A percentile compares a stretch with the other conserved stretches of the same genome.
These are phyloP conservation scores for Neofusicoccum umdonicola DNA, from an alignment of 2,329 filamentous ascomycete genomes.

Conservation along the genomic window DNA sequence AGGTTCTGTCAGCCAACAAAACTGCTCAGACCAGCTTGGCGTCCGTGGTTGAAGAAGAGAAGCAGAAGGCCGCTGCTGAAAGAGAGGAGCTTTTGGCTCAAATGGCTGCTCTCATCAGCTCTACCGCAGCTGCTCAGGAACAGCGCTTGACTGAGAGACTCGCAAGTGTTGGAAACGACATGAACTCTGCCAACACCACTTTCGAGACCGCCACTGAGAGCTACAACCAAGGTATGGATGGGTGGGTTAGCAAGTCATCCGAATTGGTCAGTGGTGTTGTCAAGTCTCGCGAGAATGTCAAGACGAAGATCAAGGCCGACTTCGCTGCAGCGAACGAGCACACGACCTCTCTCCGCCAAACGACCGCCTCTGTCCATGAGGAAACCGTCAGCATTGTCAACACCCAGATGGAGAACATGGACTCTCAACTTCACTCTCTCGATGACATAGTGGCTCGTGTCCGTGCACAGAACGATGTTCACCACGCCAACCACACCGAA, in stretches of 20 bases:
- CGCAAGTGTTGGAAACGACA: slow-evolving; percentile 60
- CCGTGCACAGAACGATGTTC: slow-evolving; percentile 72
- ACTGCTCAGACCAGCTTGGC: slow-evolving; percentile 66
- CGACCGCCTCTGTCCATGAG: slow-evolving; percentile 82
- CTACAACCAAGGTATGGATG: slow-evolving; percentile 70
- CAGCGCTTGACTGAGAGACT: slow-evolving; percentile 65
- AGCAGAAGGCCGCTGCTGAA: slow-evolving; percentile 68
- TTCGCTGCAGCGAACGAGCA: slow-evolving; percentile 80
- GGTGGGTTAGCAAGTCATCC: slow-evolving; percentile 69
- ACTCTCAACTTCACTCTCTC: slow-evolving; percentile 81
- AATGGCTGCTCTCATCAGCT: slow-evolving; percentile 72
- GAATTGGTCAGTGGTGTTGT: slow-evolving; percentile 68
- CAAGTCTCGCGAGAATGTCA: slow-evolving; percentile 72
- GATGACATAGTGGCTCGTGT: slow-evolving; percentile 88
- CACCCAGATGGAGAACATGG: slow-evolving; percentile 82
- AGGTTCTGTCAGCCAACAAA: slow-evolving; percentile 66
- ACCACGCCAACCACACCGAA: slow-evolving; percentile 67
- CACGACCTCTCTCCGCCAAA: slow-evolving; percentile 78
- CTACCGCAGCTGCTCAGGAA: slow-evolving; percentile 72
- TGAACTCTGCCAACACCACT: slow-evolving; percentile 62
- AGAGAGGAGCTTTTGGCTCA: slow-evolving; percentile 71
- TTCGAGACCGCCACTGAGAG: slow-evolving; percentile 64
- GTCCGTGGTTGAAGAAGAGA: slow-evolving; percentile 72
- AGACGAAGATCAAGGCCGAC: slow-evolving; percentile 79
- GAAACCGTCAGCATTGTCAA: slow-evolving; percentile 89